Evolutionary conservation across 2,329 filamentous ascomycete species (phyloP).

Genomic region (Chrysoporthe puriensis): DNA sequence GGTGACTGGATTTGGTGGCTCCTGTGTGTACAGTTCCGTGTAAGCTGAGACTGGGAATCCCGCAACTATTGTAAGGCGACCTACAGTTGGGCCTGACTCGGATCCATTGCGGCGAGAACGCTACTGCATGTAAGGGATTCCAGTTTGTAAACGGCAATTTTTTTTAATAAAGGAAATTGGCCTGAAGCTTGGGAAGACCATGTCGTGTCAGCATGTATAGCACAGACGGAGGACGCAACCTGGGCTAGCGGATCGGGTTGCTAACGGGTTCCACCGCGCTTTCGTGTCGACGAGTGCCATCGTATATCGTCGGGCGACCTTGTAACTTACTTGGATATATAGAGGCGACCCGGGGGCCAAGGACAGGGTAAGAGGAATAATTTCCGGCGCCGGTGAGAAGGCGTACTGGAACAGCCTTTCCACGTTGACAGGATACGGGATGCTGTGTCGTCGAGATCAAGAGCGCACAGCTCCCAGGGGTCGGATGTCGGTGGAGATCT

Average conservation of each 20-base stretch:
- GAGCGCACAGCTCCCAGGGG: constrained; percentile 42
- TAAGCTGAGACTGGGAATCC: constrained; percentile 40
- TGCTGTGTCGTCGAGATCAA: constrained; percentile 36
- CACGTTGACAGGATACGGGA: constrained; percentile 26
- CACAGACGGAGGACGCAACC: constrained; percentile 35
- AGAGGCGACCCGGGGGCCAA: constrained; percentile 40
- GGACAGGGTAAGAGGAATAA: constrained; percentile 35
- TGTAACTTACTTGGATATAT: constrained; percentile 47
- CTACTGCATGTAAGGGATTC: constrained; percentile 36
- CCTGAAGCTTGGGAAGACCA: constrained; percentile 40
- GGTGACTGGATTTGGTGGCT: constrained; percentile 53
- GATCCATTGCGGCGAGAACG: constrained; percentile 50
- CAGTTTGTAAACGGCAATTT: constrained; percentile 39
- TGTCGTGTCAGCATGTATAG: constrained; percentile 45
- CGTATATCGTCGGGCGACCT: constrained; percentile 38
- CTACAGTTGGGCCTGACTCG: constrained; percentile 57
- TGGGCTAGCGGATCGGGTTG: constrained; percentile 30
- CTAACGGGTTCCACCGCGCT: constrained; percentile 36
- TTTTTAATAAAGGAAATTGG: constrained; percentile 36
- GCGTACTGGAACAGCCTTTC: constrained; percentile 29
- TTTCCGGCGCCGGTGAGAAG: constrained; percentile 36
- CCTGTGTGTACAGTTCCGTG: constrained; percentile 39
- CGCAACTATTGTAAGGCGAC: constrained; percentile 45
- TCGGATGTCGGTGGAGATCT: constrained; percentile 26
- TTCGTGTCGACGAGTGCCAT: constrained; percentile 42